These are phyloP conservation scores for Didymella pinodella DNA, from an alignment of 2,329 filamentous ascomycete genomes.

Conservation along the genomic window DNA sequence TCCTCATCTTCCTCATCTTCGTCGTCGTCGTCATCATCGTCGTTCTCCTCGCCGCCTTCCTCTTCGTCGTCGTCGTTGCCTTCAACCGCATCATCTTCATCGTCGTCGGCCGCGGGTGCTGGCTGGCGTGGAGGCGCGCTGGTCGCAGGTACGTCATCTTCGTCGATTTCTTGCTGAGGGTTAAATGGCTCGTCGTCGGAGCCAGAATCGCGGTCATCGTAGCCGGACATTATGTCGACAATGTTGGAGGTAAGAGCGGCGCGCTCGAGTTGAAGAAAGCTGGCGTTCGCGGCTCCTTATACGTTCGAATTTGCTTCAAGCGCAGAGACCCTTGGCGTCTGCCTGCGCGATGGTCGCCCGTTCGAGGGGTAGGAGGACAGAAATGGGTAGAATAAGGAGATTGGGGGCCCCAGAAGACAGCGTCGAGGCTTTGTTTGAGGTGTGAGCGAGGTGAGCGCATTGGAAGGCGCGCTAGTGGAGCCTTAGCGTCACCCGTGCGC, in stretches of 20 bases:
- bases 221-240: slow-evolving; percentile 39
- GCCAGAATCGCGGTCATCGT: slow-evolving; percentile 38
- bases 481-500: slow-evolving; percentile 18
- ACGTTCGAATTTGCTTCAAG: neutral
- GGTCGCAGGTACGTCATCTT: slow-evolving; percentile 55
- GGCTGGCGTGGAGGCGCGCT: slow-evolving; percentile 39
- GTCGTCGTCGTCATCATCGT: slow-evolving; percentile 67
- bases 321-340: slow-evolving; percentile 8
- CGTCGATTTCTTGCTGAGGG: slow-evolving; percentile 76
- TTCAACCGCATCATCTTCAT: slow-evolving; percentile 35
- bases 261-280: slow-evolving; percentile 19
- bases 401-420: slow-evolving; percentile 5
- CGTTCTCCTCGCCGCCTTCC: slow-evolving; percentile 56
- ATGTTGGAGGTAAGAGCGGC: slow-evolving; percentile 13
- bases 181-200: slow-evolving; percentile 88
- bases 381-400: neutral
- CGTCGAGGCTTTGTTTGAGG: slow-evolving; percentile 28
- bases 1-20: slow-evolving; percentile 71
- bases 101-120: slow-evolving; percentile 44
- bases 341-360: neutral
- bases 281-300: slow-evolving; percentile 15
- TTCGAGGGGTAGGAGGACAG: neutral
- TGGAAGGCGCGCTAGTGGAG: slow-evolving; percentile 32
- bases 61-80: slow-evolving; percentile 47
- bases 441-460: slow-evolving; percentile 26